phyloP scores from a whole-genome alignment of 1,284 basidiomycete genomes.

The Apiotrichum brassicae region DNA sequence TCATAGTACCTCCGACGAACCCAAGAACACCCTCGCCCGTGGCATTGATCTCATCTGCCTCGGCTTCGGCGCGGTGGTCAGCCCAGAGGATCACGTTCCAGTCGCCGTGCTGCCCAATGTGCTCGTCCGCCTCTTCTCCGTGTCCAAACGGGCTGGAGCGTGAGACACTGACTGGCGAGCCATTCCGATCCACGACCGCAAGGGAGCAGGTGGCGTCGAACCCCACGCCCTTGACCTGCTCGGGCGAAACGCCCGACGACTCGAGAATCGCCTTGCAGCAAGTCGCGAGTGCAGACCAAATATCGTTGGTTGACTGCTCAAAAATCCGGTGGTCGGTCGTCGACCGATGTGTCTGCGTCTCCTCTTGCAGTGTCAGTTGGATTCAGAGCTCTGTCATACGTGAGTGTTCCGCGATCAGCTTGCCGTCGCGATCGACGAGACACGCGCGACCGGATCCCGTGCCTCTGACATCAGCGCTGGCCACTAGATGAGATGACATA shows the following conservation, averaged over 20 bases:
- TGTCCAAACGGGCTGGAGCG: constrained; percentile 40
- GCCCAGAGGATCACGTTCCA: constrained; percentile 88
- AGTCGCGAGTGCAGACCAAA: constrained; percentile 73
- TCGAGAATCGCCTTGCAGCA: constrained; percentile 66
- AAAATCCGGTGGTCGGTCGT: constrained; percentile 82
- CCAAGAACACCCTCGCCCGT: constrained; percentile 79
- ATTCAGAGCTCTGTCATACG: constrained; percentile 15
- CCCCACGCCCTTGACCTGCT: constrained; percentile 76
- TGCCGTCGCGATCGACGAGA: constrained; percentile 69
- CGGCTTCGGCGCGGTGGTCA: constrained; percentile 79
- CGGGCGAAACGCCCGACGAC: constrained; percentile 56
- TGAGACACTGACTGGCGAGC: constrained; percentile 73
- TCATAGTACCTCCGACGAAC: constrained; percentile 95
- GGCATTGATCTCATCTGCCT: constrained; percentile 83
- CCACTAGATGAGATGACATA: constrained; percentile 33
- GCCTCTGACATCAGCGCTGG: constrained; percentile 51
- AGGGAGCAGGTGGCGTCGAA: constrained; percentile 97
- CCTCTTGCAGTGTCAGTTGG: constrained; percentile 52
- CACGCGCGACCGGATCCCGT: constrained; percentile 90
- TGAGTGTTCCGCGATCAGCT: constrained; percentile 57
- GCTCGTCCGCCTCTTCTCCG: constrained; percentile 28
- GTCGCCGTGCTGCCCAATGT: constrained; percentile 57
- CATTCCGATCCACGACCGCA: constrained; percentile 71
- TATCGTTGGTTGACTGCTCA: constrained; percentile 67
- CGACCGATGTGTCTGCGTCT: constrained; percentile 79